Evolutionary conservation across 2,329 filamentous ascomycete genomes (phyloP).

Genomic region (Teratosphaeriaceae sp.): DNA sequence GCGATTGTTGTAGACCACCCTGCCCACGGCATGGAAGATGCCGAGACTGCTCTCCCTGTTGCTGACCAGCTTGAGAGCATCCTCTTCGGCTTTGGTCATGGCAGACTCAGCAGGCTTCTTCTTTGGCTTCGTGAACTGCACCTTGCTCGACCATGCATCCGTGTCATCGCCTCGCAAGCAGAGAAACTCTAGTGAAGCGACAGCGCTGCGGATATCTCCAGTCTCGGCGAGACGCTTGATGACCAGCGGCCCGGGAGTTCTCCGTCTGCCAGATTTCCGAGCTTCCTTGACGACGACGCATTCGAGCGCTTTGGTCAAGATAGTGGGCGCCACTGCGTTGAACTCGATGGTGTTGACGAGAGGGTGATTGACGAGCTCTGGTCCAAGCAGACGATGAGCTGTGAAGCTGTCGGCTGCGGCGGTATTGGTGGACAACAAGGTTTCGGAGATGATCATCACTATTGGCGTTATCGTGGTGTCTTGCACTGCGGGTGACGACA

Average conservation of each 20-base stretch:
- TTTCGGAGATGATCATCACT: constrained; percentile 88
- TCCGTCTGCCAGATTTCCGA: constrained; percentile 64
- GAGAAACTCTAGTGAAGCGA: constrained; percentile 86
- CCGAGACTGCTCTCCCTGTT: constrained; percentile 85
- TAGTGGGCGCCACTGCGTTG: constrained; percentile 81
- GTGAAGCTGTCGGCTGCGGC: constrained; percentile 88
- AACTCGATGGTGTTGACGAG: constrained; percentile 80
- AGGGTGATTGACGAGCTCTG: constrained; percentile 76
- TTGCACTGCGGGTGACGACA: constrained; percentile 45
- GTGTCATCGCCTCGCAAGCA: constrained; percentile 74
- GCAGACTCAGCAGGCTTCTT: constrained; percentile 52
- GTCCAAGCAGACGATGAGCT: constrained; percentile 79
- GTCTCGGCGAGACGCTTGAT: constrained; percentile 75
- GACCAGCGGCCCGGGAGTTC: constrained; percentile 70
- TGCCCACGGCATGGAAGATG: constrained; percentile 93
- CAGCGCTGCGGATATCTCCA: constrained; percentile 88
- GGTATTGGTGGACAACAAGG: constrained; percentile 75
- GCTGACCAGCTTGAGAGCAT: constrained; percentile 73
- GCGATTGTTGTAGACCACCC: constrained; percentile 94
- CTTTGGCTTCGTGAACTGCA: constrained; percentile 64
- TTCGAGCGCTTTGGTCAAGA: constrained; percentile 78
- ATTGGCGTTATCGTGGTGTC: constrained; percentile 47
- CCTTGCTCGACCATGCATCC: constrained; percentile 66
- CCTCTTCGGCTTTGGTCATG: constrained; percentile 69
- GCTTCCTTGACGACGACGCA: constrained; percentile 80